These are phyloP conservation scores for Rhytidhysteron rufulum DNA, from an alignment of 2,329 filamentous ascomycete species.

Conservation along the genomic window DNA sequence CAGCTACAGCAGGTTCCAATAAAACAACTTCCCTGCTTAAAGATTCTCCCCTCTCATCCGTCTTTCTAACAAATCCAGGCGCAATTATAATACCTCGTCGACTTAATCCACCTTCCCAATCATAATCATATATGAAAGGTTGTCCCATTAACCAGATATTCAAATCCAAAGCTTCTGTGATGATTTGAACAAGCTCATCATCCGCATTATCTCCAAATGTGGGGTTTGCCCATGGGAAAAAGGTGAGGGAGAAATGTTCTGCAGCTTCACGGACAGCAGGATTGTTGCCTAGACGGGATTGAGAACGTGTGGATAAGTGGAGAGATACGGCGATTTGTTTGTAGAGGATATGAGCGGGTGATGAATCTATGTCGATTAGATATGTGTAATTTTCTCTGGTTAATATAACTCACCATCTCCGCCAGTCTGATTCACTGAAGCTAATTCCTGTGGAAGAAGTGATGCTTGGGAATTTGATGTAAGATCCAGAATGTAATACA, in stretches of 20 bases:
- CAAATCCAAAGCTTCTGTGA: constrained; percentile 20
- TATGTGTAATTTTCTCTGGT: too few relatives aligned
- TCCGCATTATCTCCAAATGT: constrained; percentile 23
- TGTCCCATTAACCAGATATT: constrained; percentile 28
- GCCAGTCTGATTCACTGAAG: too few relatives aligned
- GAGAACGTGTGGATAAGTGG: constrained; percentile 11
- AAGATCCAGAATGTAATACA: constrained; percentile 20
- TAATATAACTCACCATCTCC: too few relatives aligned
- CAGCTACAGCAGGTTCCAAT: too few relatives aligned
- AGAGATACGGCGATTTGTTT: constrained; percentile 24
- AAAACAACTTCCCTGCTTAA: constrained; percentile 5
- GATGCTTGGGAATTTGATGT: too few relatives aligned
- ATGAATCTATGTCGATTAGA: constrained; percentile 10
- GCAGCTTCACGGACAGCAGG: constrained; percentile 22
- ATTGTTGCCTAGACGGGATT: constrained; percentile 5
- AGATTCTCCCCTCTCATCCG: constrained; percentile 5
- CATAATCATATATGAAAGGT: constrained; percentile 19
- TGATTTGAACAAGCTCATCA: constrained; percentile 21
- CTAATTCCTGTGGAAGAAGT: too few relatives aligned
- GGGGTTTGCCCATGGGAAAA: constrained; percentile 34
- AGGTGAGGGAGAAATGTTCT: constrained; percentile 29
- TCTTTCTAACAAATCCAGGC: constrained; percentile 16
- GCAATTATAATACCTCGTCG: constrained; percentile 19
- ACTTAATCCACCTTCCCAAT: constrained; percentile 20
- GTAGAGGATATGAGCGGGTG: constrained; percentile 21